Conservation (phyloP, 2,329 filamentous ascomycete genomes). For the Bretziella fagacearum region DNA sequence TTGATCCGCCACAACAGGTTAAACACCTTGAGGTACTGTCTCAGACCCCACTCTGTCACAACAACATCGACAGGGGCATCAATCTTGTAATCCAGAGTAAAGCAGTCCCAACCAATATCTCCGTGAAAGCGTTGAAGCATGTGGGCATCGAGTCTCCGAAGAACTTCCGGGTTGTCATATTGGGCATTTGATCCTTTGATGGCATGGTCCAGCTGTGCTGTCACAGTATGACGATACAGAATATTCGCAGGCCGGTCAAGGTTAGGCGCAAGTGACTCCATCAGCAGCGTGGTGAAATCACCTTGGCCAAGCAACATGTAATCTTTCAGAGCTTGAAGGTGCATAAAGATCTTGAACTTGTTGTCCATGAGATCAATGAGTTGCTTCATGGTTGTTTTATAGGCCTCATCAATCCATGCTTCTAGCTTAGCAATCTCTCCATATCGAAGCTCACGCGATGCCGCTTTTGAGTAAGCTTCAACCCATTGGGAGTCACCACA, state of each 20-base stretch:
- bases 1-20: slow-evolving; percentile 99
- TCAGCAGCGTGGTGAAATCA: slow-evolving; percentile 90
- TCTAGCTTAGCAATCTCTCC: slow-evolving; percentile 86
- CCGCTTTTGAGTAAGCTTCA: slow-evolving; percentile 80
- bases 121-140: slow-evolving; percentile 95
- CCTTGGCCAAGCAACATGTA: slow-evolving; percentile 90
- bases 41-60: slow-evolving; percentile 85
- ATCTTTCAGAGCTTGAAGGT: slow-evolving; percentile 79
- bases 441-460: slow-evolving; percentile 81
- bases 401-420: slow-evolving; percentile 87
- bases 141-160: slow-evolving; percentile 82
- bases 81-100: slow-evolving; percentile 97
- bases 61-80: slow-evolving; percentile 93
- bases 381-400: slow-evolving; percentile 94
- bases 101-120: slow-evolving; percentile 98
- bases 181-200: slow-evolving; percentile 95
- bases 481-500: slow-evolving; percentile 93
- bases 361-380: slow-evolving; percentile 84
- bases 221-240: slow-evolving; percentile 90
- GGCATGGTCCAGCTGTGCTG: slow-evolving; percentile 93
- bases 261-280: slow-evolving; percentile 89
- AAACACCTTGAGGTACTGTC: slow-evolving; percentile 97
- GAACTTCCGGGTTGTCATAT: slow-evolving; percentile 80
- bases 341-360: slow-evolving; percentile 89
- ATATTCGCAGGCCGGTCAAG: slow-evolving; percentile 90